A percentile compares a stretch with the other conserved stretches of the same genome.
These are phyloP conservation scores for Amaranthus tricolor DNA, from an alignment of 179 eudicot genomes.

Conservation along the genomic window DNA sequence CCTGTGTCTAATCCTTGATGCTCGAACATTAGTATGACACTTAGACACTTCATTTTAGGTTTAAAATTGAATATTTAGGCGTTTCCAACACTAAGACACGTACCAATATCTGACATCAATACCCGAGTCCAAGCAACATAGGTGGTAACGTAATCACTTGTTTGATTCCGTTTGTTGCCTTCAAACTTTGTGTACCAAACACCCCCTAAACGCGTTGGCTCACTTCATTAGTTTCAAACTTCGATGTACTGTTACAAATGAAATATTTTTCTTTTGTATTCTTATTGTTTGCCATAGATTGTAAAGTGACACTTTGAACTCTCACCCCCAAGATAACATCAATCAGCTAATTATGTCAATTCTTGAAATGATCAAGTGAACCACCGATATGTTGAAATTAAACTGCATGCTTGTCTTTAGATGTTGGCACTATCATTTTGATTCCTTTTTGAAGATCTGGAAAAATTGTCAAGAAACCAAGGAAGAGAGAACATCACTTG, in stretches of 20 bases:
- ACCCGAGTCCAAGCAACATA: no score
- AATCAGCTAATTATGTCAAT: background rate
- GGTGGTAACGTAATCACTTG: no score
- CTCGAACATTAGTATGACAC: no score
- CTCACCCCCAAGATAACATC: background rate
- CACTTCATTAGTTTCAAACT: background rate
- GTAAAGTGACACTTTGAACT: background rate
- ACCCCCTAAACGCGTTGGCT: background rate
- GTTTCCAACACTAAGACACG: no score
- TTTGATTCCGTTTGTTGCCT: no score
- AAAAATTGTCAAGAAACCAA: conserved; percentile 42
- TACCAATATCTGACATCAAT: no score
- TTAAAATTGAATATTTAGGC: no score
- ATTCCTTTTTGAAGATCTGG: conserved; percentile 32
- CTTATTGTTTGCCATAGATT: background rate
- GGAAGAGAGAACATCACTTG: conserved; percentile 81
- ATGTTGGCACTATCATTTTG: background rate
- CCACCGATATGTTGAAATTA: background rate
- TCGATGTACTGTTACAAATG: background rate
- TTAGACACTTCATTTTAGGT: no score
- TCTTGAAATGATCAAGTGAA: background rate
- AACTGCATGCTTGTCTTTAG: background rate
- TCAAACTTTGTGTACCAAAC: no score
- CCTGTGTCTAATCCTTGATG: no score
- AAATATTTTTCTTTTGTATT: background rate